Evolutionary conservation across 345 rosid species (phyloP).

Genomic region (Camelina laxa): DNA sequence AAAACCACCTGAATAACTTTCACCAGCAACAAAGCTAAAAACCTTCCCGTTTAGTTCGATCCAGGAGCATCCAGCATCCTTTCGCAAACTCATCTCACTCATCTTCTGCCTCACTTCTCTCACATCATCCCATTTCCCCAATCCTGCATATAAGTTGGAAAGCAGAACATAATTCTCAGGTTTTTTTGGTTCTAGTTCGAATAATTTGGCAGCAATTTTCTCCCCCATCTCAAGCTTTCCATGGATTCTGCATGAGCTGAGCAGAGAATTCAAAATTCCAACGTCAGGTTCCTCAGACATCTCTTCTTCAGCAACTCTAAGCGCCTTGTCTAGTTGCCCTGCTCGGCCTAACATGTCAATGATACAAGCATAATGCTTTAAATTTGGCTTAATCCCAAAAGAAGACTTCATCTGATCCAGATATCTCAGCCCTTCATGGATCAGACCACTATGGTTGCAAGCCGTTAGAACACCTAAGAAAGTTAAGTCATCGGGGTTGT

Average conservation of each 20-base stretch:
- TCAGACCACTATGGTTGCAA: constrained; percentile 61
- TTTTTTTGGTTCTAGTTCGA: constrained; percentile 59
- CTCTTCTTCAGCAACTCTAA: constrained; percentile 47
- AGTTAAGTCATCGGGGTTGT: constrained; percentile 59
- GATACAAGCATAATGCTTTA: constrained; percentile 74
- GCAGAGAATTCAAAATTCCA: constrained; percentile 69
- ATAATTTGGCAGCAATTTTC: constrained; percentile 55
- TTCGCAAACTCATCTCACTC: constrained; percentile 56
- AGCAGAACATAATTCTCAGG: constrained; percentile 64
- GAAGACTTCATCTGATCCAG: constrained; percentile 51
- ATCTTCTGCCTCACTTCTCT: constrained; percentile 60
- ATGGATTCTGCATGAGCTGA: constrained; percentile 64
- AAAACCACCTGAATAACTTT: constrained; percentile 40
- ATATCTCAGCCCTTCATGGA: constrained; percentile 62
- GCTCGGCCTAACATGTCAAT: constrained; percentile 78
- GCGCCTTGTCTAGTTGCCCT: constrained; percentile 59
- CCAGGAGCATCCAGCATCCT: constrained; percentile 78
- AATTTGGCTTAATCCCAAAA: constrained; percentile 50
- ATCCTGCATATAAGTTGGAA: constrained; percentile 68
- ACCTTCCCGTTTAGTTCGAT: constrained; percentile 64
- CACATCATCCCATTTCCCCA: constrained; percentile 63
- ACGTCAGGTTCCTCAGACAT: constrained; percentile 69
- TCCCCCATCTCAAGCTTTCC: constrained; percentile 57
- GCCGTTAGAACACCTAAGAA: constrained; percentile 64
- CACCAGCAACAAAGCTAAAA: constrained; percentile 55